phyloP scores from a whole-genome alignment of 805 yeast genomes.

The Ogataea zsoltii region DNA sequence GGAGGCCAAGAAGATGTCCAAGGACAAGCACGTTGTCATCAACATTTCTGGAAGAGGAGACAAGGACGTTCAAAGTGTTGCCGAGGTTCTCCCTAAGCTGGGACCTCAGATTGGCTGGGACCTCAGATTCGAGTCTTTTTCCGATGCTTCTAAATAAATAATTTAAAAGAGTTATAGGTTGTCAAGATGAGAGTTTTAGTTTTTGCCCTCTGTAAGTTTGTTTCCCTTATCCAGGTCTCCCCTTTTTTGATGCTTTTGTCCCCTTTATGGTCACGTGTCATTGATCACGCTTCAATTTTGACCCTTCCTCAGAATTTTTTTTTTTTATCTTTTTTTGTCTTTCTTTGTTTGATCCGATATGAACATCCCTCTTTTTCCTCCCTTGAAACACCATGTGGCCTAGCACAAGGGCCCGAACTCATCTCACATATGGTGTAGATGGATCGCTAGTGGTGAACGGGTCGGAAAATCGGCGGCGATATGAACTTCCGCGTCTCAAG shows the following conservation, averaged over 20 bases:
- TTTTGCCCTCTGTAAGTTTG: not conserved
- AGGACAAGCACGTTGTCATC: slow-evolving; percentile 80
- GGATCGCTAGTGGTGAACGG: slow-evolving; percentile 29
- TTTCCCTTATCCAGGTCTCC: not conserved
- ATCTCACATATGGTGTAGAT: slow-evolving; percentile 44
- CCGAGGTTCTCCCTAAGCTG: slow-evolving; percentile 83
- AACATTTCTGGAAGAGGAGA: slow-evolving; percentile 98
- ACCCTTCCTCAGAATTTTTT: not conserved
- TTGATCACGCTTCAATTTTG: too few relatives aligned
- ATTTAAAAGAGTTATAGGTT: not conserved
- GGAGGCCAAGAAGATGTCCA: slow-evolving; percentile 78
- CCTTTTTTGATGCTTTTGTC: not conserved
- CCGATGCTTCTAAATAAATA: slow-evolving; percentile 32
- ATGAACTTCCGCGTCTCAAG: slow-evolving; percentile 14
- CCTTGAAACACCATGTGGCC: slow-evolving; percentile 38
- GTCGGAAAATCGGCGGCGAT: not conserved
- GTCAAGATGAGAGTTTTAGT: not conserved
- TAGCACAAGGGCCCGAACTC: slow-evolving; percentile 38
- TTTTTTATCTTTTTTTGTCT: not conserved
- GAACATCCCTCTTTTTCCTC: not conserved
- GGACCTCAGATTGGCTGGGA: slow-evolving; percentile 97
- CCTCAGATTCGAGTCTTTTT: slow-evolving; percentile 68
- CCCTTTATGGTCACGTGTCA: not conserved
- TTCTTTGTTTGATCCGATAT: not conserved
- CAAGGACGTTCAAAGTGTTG: slow-evolving; percentile 97